Percentiles rank a stretch among this genome's conserved stretches.
phyloP scores from a whole-genome alignment of 1,284 basidiomycete genomes.

The Melampsora larici-populina region DNA sequence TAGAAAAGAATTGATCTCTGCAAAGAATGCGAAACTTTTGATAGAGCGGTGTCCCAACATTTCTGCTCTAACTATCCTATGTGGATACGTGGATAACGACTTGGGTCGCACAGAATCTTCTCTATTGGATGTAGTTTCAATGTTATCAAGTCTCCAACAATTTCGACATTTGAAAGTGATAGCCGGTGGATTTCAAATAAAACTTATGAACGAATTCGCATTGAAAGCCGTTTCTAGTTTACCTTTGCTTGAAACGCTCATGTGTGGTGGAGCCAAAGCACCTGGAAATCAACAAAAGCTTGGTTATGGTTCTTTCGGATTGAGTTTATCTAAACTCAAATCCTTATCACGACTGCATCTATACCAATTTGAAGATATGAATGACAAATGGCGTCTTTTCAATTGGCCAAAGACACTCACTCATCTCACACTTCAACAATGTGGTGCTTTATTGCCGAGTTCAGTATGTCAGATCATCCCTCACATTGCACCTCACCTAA shows the following conservation, averaged over 20 bases:
- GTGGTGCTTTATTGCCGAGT: too few relatives aligned
- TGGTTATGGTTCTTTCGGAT: background rate
- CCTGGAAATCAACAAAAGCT: background rate
- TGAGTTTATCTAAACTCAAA: background rate
- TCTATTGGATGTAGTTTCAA: background rate
- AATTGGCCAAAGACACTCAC: background rate
- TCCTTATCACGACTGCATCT: background rate
- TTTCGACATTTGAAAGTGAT: background rate
- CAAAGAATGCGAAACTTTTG: too few relatives aligned
- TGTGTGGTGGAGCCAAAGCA: background rate
- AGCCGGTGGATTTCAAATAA: background rate
- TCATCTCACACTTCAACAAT: background rate
- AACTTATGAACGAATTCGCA: background rate
- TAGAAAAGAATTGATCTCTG: too few relatives aligned
- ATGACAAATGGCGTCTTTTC: background rate
- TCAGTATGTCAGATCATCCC: too few relatives aligned
- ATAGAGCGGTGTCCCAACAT: too few relatives aligned
- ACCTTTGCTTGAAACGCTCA: background rate
- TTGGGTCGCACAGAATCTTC: too few relatives aligned
- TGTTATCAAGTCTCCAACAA: background rate
- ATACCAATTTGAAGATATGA: background rate
- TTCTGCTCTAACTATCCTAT: too few relatives aligned
- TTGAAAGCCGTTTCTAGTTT: background rate
- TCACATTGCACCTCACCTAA: too few relatives aligned
- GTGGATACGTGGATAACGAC: too few relatives aligned